Evolutionary conservation across 106 monocot species (phyloP), one percentile per base, ranked within the genome.

Genomic region (Phalaenopsis aphrodite): DNA sequence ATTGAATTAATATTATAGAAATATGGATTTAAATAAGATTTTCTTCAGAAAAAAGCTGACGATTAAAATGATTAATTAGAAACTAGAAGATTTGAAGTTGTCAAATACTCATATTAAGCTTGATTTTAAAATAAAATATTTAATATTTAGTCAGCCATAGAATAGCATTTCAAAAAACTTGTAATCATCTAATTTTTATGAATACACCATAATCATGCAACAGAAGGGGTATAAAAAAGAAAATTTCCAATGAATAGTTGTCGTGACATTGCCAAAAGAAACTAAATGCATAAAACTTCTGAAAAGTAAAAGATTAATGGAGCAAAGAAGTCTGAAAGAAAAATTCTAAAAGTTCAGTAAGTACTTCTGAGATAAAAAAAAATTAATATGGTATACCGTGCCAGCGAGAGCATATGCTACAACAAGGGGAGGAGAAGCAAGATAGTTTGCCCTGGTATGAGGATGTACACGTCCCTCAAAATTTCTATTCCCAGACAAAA

Each of bases 381-480:
- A 15, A 75, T n/a, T 55, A 43, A 21, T 45, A 76, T 78, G 78
- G 61, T 82, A 68, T 89, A 95, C 95, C 76, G 93, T 95, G 76
- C 95, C 95, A 72, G 95, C 93, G 89, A 95, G 93, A 75, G 95
- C 95, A 88, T 95, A 95, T 37, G 95, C 95, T 41, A 95, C 95
- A 12, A 95, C 95, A 71, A 95, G 87, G 37, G 93, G 95, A 66
- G 95, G 93, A n/a, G 95, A 95, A 18, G 95, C 95, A 78, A 95
- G 95, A 84, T 95, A 95, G 83, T 95, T 95, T 67, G 95, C 95
- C 83, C 95, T 88, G 4, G 95, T 95, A 41, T 88, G 82, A 30
- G 95, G 93, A 85, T 95, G 90, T 17, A 95, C 93, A 83, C 95
- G 90, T 2, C 95, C 95, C 79, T 95, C 95, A 76, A 95, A 95